Conservation (phyloP, 768 basidiomycete genomes). For the Russula earlei region DNA sequence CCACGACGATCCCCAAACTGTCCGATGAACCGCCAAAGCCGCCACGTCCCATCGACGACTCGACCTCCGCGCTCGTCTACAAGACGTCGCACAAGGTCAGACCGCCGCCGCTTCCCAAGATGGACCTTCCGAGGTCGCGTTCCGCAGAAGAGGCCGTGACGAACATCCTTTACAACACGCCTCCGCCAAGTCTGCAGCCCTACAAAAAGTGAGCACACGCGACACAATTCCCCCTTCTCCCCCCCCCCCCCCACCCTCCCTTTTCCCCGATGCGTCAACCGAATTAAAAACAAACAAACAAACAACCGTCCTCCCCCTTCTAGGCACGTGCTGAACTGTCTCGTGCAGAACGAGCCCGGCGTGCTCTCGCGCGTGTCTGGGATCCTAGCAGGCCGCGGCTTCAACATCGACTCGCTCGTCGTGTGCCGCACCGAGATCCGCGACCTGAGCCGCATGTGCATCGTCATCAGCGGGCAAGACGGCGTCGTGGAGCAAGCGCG, state of each 20-base stretch:
- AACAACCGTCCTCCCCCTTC: not conserved
- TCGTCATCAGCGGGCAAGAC: constrained; percentile 93
- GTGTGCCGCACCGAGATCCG: constrained; percentile 97
- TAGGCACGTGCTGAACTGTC: constrained; percentile 93
- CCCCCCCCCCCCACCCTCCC: too few species aligned
- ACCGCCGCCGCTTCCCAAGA: constrained; percentile 79
- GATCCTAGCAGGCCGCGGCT: constrained; percentile 91
- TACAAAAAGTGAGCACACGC: constrained; percentile 77
- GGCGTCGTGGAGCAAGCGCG: constrained; percentile 96
- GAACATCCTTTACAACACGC: constrained; percentile 95
- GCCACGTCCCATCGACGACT: constrained; percentile 79
- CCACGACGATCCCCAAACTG: constrained; percentile 16
- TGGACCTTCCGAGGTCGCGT: constrained; percentile 73
- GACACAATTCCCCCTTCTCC: too few species aligned
- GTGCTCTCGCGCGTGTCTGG: constrained; percentile 98
- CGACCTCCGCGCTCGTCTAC: constrained; percentile 92
- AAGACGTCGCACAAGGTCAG: constrained; percentile 60
- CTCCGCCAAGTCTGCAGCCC: constrained; percentile 82
- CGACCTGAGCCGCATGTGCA: constrained; percentile 96
- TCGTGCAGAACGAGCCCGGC: constrained; percentile 98
- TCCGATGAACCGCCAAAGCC: constrained; percentile 46
- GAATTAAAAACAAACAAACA: not conserved
- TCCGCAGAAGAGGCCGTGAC: constrained; percentile 95
- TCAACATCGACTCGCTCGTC: constrained; percentile 98
- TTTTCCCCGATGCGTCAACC: too few species aligned